Evolutionary conservation across 148 eudicot genomes (phyloP).

Genomic region (Rhododendron simsii): DNA sequence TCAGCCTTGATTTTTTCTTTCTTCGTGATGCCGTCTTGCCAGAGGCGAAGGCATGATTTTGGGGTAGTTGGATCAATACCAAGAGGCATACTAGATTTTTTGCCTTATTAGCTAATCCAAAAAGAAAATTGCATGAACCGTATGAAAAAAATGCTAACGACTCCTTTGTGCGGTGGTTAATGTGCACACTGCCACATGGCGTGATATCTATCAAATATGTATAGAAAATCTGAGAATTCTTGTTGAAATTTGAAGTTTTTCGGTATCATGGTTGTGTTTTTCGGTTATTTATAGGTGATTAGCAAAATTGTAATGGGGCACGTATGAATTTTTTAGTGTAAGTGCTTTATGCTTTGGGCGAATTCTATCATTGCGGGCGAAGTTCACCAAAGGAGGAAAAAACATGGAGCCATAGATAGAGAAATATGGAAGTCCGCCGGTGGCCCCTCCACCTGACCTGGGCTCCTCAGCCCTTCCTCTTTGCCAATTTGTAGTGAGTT

Average conservation of each 20-base stretch:
- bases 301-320: too few relatives aligned
- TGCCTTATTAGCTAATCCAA: background rate
- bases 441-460: too few relatives aligned
- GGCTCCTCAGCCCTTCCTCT: background rate
- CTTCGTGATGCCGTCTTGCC: background rate
- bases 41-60: background rate
- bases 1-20: background rate
- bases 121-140: background rate
- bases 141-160: too few relatives aligned
- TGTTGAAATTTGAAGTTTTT: background rate
- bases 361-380: too few relatives aligned
- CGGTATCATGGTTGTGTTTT: background rate
- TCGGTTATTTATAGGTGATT: too few relatives aligned
- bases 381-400: too few relatives aligned
- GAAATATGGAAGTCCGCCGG: too few relatives aligned
- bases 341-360: too few relatives aligned
- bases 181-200: background rate
- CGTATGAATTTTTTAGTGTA: too few relatives aligned
- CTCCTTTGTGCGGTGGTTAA: background rate
- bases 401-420: too few relatives aligned
- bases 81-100: background rate
- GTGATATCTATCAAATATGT: background rate
- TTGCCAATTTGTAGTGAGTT: background rate
- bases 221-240: background rate
- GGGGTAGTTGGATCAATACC: background rate